Evolutionary conservation across 768 basidiomycete species (phyloP), one percentile per base, ranked within the genome.

Genomic region (Chalciporus piperatus): DNA sequence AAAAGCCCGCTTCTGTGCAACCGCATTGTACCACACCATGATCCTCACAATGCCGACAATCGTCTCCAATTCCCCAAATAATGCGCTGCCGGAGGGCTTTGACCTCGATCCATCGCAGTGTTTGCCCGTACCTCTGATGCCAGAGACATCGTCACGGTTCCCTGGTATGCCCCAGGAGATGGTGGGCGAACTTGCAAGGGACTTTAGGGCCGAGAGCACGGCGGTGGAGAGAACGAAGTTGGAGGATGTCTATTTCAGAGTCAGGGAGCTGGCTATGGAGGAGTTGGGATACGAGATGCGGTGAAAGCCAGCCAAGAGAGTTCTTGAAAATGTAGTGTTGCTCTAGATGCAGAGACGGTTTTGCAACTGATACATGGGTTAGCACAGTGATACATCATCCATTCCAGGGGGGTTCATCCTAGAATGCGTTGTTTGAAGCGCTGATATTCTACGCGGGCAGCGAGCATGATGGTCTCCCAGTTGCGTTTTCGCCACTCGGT

Each of bases 11-110:
- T 82, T 90, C 58, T 78, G 80, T 37, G 73, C 70, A 50, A 95
- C 92, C 0, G 89, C 91, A 14, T 71, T 94, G 27, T 93, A 87
- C 68, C 65, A 76, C 10, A 85, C 89, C 0, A 73, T 94, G 13
- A 68, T 70, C 37, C 72, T 76, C 4, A 72, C 80, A 27, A 59
- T 84, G 20, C 59, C 71, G 3, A 74, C 53, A 14, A 57, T 68
- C 17, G 52, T 22, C n/a, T 59, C 64, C 1, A 27, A 58, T 17
- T 43, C 57, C 10, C 54, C 57, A n/a, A 59, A 73, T 45, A 68
- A 74, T 20, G 59, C 66, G 40, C 61, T 75, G 41, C 71, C 75
- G 28, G 65, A 75, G 51, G 80, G 78, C 0, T 79, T 77, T 54
- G 77, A 82, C 52, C 75, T 82, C 9, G 66, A 72, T 39, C 87